Percentiles rank a stretch among this genome's conserved stretches.
Evolutionary conservation across 2,329 filamentous ascomycete genomes (phyloP).

Genomic region (Rutstroemia sp.): DNA sequence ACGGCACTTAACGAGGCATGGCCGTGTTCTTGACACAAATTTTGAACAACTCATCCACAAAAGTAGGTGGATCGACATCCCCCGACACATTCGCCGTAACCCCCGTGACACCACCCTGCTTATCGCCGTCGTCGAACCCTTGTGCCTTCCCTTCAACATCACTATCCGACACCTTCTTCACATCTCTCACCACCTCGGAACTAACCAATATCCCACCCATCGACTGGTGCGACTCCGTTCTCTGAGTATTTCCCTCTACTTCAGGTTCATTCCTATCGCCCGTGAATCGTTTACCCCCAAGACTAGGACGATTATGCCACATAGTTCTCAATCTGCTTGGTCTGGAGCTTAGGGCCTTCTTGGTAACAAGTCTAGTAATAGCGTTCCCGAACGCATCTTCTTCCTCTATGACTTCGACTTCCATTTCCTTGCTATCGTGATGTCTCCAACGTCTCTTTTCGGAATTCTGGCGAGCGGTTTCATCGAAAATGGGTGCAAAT

Average conservation of each 20-base stretch:
- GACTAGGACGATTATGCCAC: not conserved
- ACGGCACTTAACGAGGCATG: not conserved
- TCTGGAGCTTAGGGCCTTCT: not conserved
- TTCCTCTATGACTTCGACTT: slow-evolving; percentile 1
- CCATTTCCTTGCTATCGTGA: not conserved
- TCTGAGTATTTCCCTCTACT: not conserved
- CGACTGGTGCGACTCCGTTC: not conserved
- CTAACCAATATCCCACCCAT: slow-evolving; percentile 7
- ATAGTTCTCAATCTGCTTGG: slow-evolving; percentile 1
- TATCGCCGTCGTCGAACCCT: not conserved
- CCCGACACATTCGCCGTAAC: not conserved
- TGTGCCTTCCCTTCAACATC: not conserved
- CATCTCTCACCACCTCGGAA: slow-evolving; percentile 4
- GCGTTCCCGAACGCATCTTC: slow-evolving; percentile 4
- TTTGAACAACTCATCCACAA: slow-evolving; percentile 10
- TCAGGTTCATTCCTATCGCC: not conserved
- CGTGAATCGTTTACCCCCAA: not conserved
- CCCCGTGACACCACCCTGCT: not conserved
- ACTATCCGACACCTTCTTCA: not conserved
- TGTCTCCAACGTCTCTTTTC: slow-evolving; percentile 1
- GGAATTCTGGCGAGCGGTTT: not conserved
- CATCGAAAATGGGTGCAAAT: slow-evolving; percentile 41
- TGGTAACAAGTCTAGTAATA: not conserved
- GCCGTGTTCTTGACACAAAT: slow-evolving; percentile 6
- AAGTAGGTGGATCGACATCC: slow-evolving; percentile 7